Percentiles rank a stretch among this genome's conserved stretches.
Conservation (phyloP, 2,329 filamentous ascomycete genomes). For the Fusarium zealandicum region DNA sequence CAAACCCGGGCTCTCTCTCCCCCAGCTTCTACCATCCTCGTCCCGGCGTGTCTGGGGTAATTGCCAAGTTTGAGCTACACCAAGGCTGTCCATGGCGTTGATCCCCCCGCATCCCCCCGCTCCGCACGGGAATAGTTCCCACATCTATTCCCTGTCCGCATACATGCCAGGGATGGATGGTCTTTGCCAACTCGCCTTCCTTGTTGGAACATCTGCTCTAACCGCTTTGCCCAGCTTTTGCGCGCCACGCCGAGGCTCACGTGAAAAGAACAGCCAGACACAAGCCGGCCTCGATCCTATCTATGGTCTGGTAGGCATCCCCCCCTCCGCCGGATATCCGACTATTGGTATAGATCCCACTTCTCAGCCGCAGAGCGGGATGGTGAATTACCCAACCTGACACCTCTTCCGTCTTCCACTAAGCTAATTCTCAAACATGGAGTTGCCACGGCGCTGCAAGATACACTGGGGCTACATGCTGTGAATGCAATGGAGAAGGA, state of each 20-base stretch:
- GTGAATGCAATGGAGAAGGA: too few relatives aligned
- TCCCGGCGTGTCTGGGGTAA: slow-evolving; percentile 25
- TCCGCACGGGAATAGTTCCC: slow-evolving; percentile 16
- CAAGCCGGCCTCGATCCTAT: not conserved
- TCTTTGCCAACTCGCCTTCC: slow-evolving; percentile 31
- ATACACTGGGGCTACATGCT: too few relatives aligned
- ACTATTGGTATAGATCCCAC: too few relatives aligned
- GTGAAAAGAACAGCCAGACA: too few relatives aligned
- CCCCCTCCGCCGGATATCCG: too few relatives aligned
- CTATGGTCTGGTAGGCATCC: too few relatives aligned
- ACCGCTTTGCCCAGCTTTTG: slow-evolving; percentile 12
- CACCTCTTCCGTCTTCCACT: too few relatives aligned
- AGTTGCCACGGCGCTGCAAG: too few relatives aligned
- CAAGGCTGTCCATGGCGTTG: slow-evolving; percentile 21
- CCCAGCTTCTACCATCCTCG: not conserved
- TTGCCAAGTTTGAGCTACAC: not conserved
- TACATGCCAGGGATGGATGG: slow-evolving; percentile 13
- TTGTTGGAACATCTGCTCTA: slow-evolving; percentile 20
- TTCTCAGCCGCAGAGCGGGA: too few relatives aligned
- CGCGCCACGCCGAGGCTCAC: slow-evolving; percentile 39
- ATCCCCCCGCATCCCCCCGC: slow-evolving; percentile 35
- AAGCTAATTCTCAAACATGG: too few relatives aligned
- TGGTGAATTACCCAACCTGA: too few relatives aligned
- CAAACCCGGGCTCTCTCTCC: too few relatives aligned
- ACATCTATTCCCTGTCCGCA: not conserved